phyloP scores from a whole-genome alignment of 306 rosid species.

The Sicyos baderoa region DNA sequence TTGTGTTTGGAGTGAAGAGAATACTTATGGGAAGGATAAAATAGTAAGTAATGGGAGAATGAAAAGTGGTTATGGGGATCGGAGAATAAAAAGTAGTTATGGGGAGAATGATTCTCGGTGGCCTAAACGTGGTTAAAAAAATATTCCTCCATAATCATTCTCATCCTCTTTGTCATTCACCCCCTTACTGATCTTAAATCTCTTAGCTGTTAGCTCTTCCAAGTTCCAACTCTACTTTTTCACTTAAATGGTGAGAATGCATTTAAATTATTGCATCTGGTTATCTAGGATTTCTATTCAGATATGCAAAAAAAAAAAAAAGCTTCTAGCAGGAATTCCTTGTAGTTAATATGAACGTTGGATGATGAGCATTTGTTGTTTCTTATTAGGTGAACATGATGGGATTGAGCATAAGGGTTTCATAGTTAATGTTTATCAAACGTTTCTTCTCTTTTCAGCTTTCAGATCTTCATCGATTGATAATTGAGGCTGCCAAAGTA shows the following conservation, averaged over 20 bases:
- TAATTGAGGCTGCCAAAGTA: conserved; percentile 77
- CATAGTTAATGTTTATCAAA: not conserved
- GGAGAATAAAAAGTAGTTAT: too few relatives aligned
- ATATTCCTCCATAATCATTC: too few relatives aligned
- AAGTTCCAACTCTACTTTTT: conserved; percentile 1
- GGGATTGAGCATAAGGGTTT: not conserved
- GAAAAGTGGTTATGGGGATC: too few relatives aligned
- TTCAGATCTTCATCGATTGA: conserved; percentile 60
- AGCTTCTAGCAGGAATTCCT: not conserved
- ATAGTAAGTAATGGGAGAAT: too few relatives aligned
- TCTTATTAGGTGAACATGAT: conserved; percentile 6
- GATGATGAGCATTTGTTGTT: conserved; percentile 10
- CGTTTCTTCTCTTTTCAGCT: conserved; percentile 45
- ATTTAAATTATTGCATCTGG: not conserved
- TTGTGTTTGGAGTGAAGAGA: too few relatives aligned
- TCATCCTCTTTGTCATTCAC: too few relatives aligned
- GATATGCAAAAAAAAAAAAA: not conserved
- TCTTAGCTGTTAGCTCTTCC: not conserved
- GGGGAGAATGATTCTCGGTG: too few relatives aligned
- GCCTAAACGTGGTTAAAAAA: too few relatives aligned
- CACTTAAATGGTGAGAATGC: not conserved
- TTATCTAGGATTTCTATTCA: not conserved
- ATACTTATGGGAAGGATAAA: too few relatives aligned
- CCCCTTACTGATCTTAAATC: not conserved
- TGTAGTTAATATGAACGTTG: not conserved